Conservation (phyloP, 1,139 yeast genomes). For the Debaryomyces sp. region DNA sequence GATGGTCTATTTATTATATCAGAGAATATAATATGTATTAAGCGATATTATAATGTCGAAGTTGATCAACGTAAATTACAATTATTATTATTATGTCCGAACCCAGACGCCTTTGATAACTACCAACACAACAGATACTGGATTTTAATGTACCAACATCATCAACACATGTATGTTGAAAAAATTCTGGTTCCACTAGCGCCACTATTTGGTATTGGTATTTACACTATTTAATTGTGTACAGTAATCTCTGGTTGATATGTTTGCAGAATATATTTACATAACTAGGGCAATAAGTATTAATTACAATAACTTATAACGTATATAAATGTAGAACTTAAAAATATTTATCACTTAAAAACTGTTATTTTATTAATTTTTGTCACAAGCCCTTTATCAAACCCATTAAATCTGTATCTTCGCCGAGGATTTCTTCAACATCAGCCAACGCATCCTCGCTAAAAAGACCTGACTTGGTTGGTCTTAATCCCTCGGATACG, state of each 20-base stretch:
- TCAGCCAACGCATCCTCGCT: slow-evolving; percentile 72
- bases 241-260: background rate
- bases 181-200: background rate
- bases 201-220: background rate
- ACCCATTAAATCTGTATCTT: slow-evolving; percentile 50
- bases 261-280: background rate
- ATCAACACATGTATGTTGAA: background rate
- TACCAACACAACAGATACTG: background rate
- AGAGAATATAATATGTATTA: slow-evolving; percentile 6
- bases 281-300: background rate
- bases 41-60: background rate
- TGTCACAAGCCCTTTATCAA: slow-evolving; percentile 42
- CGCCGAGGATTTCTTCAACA: slow-evolving; percentile 63
- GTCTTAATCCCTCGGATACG: slow-evolving; percentile 71
- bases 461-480: slow-evolving; percentile 74
- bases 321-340: background rate
- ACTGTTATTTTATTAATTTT: background rate
- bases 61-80: background rate
- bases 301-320: background rate
- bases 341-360: background rate
- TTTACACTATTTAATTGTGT: background rate
- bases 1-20: slow-evolving; percentile 4
- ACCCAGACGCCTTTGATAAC: background rate
- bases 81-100: background rate
- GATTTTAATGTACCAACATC: background rate